Base-by-base conservation (phyloP, 768 basidiomycete species). In the Pholiota microspora region DNA sequence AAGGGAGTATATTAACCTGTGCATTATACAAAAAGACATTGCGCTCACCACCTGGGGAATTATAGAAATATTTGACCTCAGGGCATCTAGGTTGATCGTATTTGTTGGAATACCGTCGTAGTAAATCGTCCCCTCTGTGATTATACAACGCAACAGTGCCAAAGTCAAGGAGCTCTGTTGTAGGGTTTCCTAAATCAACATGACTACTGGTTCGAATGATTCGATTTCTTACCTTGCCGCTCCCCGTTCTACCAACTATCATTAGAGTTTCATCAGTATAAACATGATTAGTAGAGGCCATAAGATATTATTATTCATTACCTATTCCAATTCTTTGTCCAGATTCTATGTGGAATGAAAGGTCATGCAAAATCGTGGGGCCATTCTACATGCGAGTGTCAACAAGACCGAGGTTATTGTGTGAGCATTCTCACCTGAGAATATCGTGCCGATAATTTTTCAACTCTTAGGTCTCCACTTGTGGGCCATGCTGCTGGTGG, bases 401-500 rank as follows among this genome's bases (percentile, higher is more conserved):
- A 71, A 69, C 45, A 25, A 32, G 35, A 29, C 6, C 9, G 21
- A 9, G 40, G 4, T 40, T 42, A 23, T 23, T 18, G 35, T n/a
- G n/a, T 16, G 7, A 6, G 18, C n/a, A n/a, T n/a, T 31, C 49
- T 34, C 46, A 65, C 64, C 40, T 38, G 21, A 73, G 82, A 79
- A 65, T 86, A 86, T 31, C 72, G 69, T 18, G 84, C 84, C 9
- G 75, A 78, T 2, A 86, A 65, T 15, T 79, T 77, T 51, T 84
- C 78, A 2, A 81, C 78, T 5, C 71, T 65, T 31, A 88, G 71
- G 24, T 76, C 70, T 9, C 86, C 86, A 13, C 78, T 80, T 8
- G 79, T 71, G 0, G 86, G 85, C 86, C 86, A 88, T 55, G 83
- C 76, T 0, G 85, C 85, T 2, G 86, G 85, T 2, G 85, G 85